phyloP scores from a whole-genome alignment of 169 alveolate genomes.

The Plasmodium yoelii region DNA sequence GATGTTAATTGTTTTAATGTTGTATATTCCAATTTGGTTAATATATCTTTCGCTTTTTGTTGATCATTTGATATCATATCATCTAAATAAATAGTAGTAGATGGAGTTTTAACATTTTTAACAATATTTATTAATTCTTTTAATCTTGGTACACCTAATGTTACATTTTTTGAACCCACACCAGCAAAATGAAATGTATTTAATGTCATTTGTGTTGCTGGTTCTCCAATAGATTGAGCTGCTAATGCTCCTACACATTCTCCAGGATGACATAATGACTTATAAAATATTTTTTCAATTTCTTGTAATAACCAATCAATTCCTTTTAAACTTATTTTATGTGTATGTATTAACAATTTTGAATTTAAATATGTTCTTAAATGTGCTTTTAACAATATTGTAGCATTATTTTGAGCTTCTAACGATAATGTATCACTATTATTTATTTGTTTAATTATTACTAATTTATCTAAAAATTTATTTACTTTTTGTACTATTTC shows the following conservation, averaged over 20 bases:
- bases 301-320: slow-evolving; percentile 98
- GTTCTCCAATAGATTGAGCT: slow-evolving; percentile 99
- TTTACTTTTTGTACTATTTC: slow-evolving; percentile 87
- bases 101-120: slow-evolving; percentile 98
- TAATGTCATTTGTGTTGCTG: slow-evolving; percentile 99
- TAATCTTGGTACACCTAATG: slow-evolving; percentile 99
- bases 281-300: slow-evolving; percentile 94
- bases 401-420: slow-evolving; percentile 95
- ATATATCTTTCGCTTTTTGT: slow-evolving; percentile 94
- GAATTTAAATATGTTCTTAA: slow-evolving; percentile 94
- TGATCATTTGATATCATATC: slow-evolving; percentile 91
- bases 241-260: slow-evolving; percentile 99
- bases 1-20: slow-evolving; percentile 94
- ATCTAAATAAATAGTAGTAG: slow-evolving; percentile 94
- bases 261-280: slow-evolving; percentile 98
- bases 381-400: slow-evolving; percentile 94
- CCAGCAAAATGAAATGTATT: slow-evolving; percentile 99
- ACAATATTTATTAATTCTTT: slow-evolving; percentile 99
- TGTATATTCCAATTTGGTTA: slow-evolving; percentile 96
- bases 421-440: slow-evolving; percentile 85
- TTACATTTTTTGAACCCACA: slow-evolving; percentile 99
- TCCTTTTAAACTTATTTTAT: slow-evolving; percentile 94
- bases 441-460: slow-evolving; percentile 84
- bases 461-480: slow-evolving; percentile 83
- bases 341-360: slow-evolving; percentile 94